A percentile compares a stretch with the other conserved stretches of the same genome.
Evolutionary conservation across 805 yeast genomes (phyloP).

Genomic region (Yarrowia deformans): DNA sequence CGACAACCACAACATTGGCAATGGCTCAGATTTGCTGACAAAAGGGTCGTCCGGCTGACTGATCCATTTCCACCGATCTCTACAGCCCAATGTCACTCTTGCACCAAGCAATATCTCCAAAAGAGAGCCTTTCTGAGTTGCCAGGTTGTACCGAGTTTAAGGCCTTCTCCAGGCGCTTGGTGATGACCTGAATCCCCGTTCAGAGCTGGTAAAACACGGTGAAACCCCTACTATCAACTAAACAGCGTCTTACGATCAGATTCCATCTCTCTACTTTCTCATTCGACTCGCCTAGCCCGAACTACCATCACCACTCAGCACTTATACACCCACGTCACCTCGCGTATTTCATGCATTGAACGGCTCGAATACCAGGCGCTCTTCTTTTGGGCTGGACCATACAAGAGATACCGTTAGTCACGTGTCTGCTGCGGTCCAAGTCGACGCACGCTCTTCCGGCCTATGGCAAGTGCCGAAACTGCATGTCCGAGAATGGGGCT

Average conservation of each 20-base stretch:
- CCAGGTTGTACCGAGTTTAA: neutral
- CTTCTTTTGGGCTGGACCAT: neutral
- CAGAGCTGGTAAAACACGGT: too few relatives aligned
- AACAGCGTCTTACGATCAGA: too few relatives aligned
- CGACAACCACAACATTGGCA: too few relatives aligned
- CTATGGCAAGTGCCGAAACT: conserved; percentile 13
- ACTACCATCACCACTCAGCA: too few relatives aligned
- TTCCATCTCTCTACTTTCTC: too few relatives aligned
- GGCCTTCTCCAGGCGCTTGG: neutral
- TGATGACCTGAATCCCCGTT: too few relatives aligned
- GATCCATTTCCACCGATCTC: too few relatives aligned
- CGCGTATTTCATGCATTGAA: neutral
- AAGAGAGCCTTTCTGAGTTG: neutral
- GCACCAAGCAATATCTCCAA: neutral
- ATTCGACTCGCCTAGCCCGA: too few relatives aligned
- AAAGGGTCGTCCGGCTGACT: too few relatives aligned
- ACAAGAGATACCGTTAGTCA: neutral
- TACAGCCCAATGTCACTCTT: too few relatives aligned
- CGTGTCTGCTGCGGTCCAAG: neutral
- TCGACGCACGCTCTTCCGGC: neutral
- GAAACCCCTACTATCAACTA: too few relatives aligned
- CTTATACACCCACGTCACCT: neutral
- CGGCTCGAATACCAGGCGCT: neutral
- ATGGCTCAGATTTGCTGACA: too few relatives aligned
- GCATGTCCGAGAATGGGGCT: conserved; percentile 28